phyloP scores from a whole-genome alignment of 352 stramenopile species.

The Globisporangium takayamanum region DNA sequence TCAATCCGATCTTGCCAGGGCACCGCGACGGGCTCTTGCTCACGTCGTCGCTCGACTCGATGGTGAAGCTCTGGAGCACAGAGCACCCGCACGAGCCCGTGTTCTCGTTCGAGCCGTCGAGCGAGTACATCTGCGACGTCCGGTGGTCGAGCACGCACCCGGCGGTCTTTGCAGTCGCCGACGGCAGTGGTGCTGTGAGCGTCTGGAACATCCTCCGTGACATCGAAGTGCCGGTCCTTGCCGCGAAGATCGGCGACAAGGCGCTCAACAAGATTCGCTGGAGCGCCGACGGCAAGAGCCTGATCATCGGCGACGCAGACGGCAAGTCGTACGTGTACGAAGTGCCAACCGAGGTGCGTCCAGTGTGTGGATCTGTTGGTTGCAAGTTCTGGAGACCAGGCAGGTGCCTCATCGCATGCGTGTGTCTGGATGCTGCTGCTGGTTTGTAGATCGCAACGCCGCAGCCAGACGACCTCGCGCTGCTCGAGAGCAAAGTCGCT shows the following conservation, averaged over 20 bases:
- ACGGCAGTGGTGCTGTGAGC: constrained; percentile 61
- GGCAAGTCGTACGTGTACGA: constrained; percentile 75
- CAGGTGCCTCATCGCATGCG: background rate
- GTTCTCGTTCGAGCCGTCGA: constrained; percentile 81
- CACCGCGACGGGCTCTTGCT: constrained; percentile 76
- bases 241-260: constrained; percentile 61
- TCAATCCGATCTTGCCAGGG: constrained; percentile 63
- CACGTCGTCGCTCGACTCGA: constrained; percentile 83
- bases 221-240: constrained; percentile 63
- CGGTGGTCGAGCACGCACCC: constrained; percentile 78
- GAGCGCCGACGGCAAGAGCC: constrained; percentile 66
- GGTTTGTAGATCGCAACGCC: constrained; percentile 50
- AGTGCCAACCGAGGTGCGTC: constrained; percentile 66
- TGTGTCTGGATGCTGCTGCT: constrained; percentile 9
- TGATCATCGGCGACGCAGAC: constrained; percentile 73
- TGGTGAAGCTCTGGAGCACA: constrained; percentile 83
- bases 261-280: constrained; percentile 84
- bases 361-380: background rate
- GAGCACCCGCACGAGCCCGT: constrained; percentile 63
- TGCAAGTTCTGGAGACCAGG: background rate
- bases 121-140: constrained; percentile 86
- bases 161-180: constrained; percentile 76
- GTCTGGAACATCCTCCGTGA: constrained; percentile 86
- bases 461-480: constrained; percentile 48
- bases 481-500: constrained; percentile 63